These are phyloP conservation scores for Pleurostoma richardsiae DNA, from an alignment of 2,329 filamentous ascomycete species.

Conservation along the genomic window DNA sequence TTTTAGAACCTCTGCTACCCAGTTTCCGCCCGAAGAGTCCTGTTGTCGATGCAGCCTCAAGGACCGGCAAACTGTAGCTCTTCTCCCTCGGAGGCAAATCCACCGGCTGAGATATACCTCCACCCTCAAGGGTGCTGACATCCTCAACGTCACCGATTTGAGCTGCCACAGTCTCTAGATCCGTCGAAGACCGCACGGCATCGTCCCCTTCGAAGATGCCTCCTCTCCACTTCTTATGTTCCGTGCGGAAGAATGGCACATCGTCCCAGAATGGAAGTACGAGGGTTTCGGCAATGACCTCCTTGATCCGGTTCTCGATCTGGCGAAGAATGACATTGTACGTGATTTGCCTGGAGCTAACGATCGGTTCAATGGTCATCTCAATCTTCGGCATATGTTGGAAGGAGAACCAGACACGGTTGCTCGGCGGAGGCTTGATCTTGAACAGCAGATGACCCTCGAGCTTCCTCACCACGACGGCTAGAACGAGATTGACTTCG, in stretches of 20 bases:
- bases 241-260: constrained; percentile 80
- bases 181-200: constrained; percentile 29
- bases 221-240: constrained; percentile 72
- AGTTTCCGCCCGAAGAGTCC: constrained; percentile 48
- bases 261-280: constrained; percentile 97
- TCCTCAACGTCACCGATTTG: constrained; percentile 43
- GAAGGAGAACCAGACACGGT: constrained; percentile 93
- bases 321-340: constrained; percentile 87
- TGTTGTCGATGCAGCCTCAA: constrained; percentile 31
- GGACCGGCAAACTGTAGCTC: constrained; percentile 42
- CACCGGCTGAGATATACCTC: constrained; percentile 25
- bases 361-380: constrained; percentile 90
- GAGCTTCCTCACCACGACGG: constrained; percentile 77
- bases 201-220: constrained; percentile 69
- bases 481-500: constrained; percentile 84
- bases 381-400: constrained; percentile 92
- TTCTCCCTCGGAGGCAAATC: constrained; percentile 48
- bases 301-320: constrained; percentile 91
- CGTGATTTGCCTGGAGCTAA: constrained; percentile 91
- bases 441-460: constrained; percentile 82
- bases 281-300: constrained; percentile 86
- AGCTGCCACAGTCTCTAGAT: constrained; percentile 31
- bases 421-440: constrained; percentile 92
- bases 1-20: constrained; percentile 24
- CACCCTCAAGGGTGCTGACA: constrained; percentile 37